These are phyloP conservation scores for Lentinula edodes DNA, from an alignment of 768 basidiomycete genomes.

Conservation along the genomic window DNA sequence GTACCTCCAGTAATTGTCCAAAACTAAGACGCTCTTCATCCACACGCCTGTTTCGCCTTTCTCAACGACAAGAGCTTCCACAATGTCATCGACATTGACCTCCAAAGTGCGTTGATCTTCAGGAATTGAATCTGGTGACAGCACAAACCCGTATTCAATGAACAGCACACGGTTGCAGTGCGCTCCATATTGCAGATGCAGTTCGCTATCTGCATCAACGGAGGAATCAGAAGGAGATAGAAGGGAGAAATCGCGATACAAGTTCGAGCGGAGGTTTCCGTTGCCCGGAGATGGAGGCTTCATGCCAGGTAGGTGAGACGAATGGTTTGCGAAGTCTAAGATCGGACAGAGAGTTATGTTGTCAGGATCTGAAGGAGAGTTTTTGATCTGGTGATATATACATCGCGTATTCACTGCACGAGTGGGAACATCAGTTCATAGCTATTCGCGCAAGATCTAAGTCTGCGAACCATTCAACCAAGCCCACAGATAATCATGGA, in stretches of 20 bases:
- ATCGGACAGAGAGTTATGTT: conserved; percentile 88
- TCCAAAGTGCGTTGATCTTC: conserved; percentile 39
- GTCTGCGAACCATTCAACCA: conserved; percentile 80
- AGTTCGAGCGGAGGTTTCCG: conserved; percentile 26
- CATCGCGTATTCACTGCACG: conserved; percentile 85
- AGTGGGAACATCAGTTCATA: neutral
- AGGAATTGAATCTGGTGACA: conserved; percentile 20
- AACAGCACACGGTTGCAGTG: conserved; percentile 78
- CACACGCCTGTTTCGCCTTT: conserved; percentile 31
- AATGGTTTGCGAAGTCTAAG: conserved; percentile 89
- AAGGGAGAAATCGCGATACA: conserved; percentile 44
- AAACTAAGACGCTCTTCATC: conserved; percentile 50
- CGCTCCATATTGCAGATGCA: conserved; percentile 73
- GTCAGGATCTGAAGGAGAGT: conserved; percentile 47
- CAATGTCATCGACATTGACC: conserved; percentile 53
- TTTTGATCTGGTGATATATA: conserved; percentile 62
- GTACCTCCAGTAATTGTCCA: conserved; percentile 84
- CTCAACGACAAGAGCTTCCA: conserved; percentile 45
- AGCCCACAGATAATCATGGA: conserved; percentile 67
- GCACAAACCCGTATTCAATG: conserved; percentile 87
- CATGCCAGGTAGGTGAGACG: conserved; percentile 14
- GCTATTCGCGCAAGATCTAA: neutral
- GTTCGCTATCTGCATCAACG: conserved; percentile 52
- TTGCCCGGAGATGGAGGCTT: conserved; percentile 15
- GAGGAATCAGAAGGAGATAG: conserved; percentile 37